These are phyloP conservation scores for Gnomoniopsis sp. DNA, from an alignment of 2,329 filamentous ascomycete species.

Conservation along the genomic window DNA sequence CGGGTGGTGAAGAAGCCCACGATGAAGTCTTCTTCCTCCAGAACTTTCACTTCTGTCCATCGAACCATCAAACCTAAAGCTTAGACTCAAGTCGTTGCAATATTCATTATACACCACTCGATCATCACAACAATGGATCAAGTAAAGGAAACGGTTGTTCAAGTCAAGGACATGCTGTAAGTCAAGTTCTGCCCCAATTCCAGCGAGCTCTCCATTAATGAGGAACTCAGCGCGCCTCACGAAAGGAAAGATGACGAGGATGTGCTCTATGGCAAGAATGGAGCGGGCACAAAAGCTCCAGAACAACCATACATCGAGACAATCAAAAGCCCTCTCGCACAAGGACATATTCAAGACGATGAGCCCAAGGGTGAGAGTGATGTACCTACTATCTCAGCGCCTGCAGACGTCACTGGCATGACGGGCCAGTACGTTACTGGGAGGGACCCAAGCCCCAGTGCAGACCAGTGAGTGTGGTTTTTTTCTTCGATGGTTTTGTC, in stretches of 20 bases:
- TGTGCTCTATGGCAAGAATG: background rate
- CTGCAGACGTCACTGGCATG: background rate
- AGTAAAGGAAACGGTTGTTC: background rate
- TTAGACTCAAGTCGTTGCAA: background rate
- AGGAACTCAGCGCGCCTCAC: background rate
- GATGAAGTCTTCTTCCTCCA: background rate
- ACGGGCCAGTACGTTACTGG: background rate
- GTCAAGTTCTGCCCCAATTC: background rate
- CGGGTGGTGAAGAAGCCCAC: background rate
- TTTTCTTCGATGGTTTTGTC: background rate
- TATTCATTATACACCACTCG: no score
- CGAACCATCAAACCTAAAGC: background rate
- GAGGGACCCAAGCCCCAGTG: background rate
- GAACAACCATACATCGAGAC: background rate
- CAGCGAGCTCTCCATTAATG: background rate
- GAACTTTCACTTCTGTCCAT: no score
- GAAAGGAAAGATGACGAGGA: background rate
- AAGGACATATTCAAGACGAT: background rate
- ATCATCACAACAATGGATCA: background rate
- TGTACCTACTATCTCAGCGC: background rate
- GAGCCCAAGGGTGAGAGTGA: background rate
- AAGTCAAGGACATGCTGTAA: background rate
- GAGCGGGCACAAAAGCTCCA: background rate
- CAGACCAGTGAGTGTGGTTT: background rate
- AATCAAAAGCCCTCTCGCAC: background rate